Base-by-base conservation (phyloP, 768 basidiomycete species). In the Phanerodontia chrysosporium region DNA sequence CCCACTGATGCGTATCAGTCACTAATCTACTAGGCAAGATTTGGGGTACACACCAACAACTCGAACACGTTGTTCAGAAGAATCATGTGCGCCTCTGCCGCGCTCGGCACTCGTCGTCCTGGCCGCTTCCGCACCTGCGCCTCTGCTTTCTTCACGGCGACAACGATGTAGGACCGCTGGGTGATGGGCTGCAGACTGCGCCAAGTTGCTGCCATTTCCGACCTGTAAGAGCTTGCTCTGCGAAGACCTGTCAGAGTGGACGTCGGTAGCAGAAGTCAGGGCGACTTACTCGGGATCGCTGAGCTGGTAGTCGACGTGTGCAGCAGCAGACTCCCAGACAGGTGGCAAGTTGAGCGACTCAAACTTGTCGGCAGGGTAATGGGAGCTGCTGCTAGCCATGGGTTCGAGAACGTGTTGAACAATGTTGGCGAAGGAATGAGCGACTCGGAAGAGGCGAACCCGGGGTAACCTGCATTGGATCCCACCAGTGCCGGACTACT, bases 291-390 rank as follows among this genome's bases (percentile, higher is more conserved):
- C 45, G n/a, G 59, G 59, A 45, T 36, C 28, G 46, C 59, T 55
- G 12, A 60, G 48, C 35, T 60, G 52, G 35, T 39, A 35, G 42
- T 60, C 59, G 53, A 60, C 59, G 24, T 55, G 59, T 3, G n/a
- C 48, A 3, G 53, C 59, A 3, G 52, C 28, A 5, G 28, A 45
- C 24, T 49, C 48, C 59, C 59, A 60, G 13, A 36, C 30, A 4
- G 32, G 21, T 5, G 53, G 29, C 35, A 60, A 29, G 22, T 44
- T 10, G 18, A 60, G 27, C 0, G 53, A 51, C 45, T 55, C 45
- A 35, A 55, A 60, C n/a, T 60, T 60, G 24, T 22, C 29, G 21
- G 53, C 27, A 30, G 35, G 29, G 18, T 32, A 32, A 5, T 30
- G 35, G 14, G 13, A 5, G 16, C 30, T 35, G 25, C 32, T 30